Evolutionary conservation across 345 rosid species (phyloP).

Genomic region (Pistacia integerrima): DNA sequence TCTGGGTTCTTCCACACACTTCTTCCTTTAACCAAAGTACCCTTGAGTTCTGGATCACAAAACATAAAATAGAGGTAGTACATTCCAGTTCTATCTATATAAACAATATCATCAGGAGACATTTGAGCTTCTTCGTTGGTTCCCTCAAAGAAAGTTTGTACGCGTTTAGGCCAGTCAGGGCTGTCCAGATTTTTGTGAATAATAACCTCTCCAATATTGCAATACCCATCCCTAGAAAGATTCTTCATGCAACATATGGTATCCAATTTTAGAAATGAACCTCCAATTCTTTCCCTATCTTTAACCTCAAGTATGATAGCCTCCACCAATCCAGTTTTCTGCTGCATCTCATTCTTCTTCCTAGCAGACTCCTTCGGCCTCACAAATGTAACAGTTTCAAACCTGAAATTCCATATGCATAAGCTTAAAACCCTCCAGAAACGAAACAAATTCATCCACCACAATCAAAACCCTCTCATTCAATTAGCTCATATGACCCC

Average conservation of each 20-base stretch:
- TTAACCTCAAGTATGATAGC: constrained; percentile 81
- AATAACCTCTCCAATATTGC: constrained; percentile 79
- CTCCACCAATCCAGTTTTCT: constrained; percentile 76
- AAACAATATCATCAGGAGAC: constrained; percentile 43
- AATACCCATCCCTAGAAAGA: constrained; percentile 53
- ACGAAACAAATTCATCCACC: too few relatives aligned
- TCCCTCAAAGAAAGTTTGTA: constrained; percentile 68
- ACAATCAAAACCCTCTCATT: neutral
- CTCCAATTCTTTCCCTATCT: constrained; percentile 80
- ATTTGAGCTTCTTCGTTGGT: constrained; percentile 48
- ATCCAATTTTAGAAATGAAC: constrained; percentile 49
- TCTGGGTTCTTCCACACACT: constrained; percentile 93
- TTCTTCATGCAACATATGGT: constrained; percentile 60
- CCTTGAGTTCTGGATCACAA: constrained; percentile 72
- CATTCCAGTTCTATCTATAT: constrained; percentile 79
- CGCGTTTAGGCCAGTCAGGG: constrained; percentile 73
- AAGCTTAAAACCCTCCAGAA: too few relatives aligned
- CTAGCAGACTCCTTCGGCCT: constrained; percentile 74
- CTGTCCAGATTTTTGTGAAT: constrained; percentile 55
- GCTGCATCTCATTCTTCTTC: constrained; percentile 66
- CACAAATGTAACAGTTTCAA: constrained; percentile 76
- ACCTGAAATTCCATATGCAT: constrained; percentile 45
- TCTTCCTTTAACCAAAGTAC: constrained; percentile 74
- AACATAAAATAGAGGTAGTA: constrained; percentile 88
- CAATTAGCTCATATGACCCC: neutral